phyloP scores from a whole-genome alignment of 1,284 basidiomycete genomes.

The Leccinum colubrinum region DNA sequence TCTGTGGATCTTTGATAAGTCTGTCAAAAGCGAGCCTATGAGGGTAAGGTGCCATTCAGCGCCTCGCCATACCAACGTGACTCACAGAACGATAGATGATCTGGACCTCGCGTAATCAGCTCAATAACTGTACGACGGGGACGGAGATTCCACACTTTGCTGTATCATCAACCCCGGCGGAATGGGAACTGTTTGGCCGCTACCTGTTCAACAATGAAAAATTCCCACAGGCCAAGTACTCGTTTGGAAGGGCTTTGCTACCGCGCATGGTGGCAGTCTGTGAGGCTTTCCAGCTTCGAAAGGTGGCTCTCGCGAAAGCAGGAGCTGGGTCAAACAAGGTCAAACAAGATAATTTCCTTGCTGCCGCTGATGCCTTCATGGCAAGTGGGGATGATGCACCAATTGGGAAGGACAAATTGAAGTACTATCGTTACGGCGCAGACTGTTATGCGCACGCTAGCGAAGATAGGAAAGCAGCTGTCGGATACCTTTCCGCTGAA shows the following conservation, averaged over 20 bases:
- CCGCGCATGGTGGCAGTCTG: slow-evolving; percentile 46
- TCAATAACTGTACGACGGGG: slow-evolving; percentile 41
- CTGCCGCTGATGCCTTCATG: slow-evolving; percentile 50
- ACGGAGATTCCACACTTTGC: slow-evolving; percentile 48
- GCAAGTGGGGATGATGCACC: slow-evolving; percentile 37
- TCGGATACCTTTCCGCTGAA: slow-evolving; percentile 41
- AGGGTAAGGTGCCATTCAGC: slow-evolving; percentile 38
- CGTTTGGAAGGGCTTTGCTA: slow-evolving; percentile 51
- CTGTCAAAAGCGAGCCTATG: slow-evolving; percentile 56
- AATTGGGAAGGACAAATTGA: slow-evolving; percentile 25
- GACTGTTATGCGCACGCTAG: slow-evolving; percentile 50
- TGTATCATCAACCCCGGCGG: slow-evolving; percentile 43
- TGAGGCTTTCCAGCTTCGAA: slow-evolving; percentile 43
- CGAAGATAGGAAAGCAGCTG: slow-evolving; percentile 44
- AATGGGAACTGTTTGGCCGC: slow-evolving; percentile 55
- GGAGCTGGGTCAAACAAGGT: slow-evolving; percentile 10
- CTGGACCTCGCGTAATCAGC: slow-evolving; percentile 44
- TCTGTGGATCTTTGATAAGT: slow-evolving; percentile 65
- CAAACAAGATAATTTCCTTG: slow-evolving; percentile 39
- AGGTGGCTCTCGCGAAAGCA: slow-evolving; percentile 36
- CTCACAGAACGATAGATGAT: slow-evolving; percentile 40
- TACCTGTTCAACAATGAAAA: slow-evolving; percentile 53
- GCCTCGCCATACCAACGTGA: not conserved
- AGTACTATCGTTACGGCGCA: slow-evolving; percentile 49
- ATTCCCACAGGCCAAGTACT: slow-evolving; percentile 61